These are phyloP conservation scores for Chlorencoelia australis DNA, from an alignment of 2,329 filamentous ascomycete species.

Conservation along the genomic window DNA sequence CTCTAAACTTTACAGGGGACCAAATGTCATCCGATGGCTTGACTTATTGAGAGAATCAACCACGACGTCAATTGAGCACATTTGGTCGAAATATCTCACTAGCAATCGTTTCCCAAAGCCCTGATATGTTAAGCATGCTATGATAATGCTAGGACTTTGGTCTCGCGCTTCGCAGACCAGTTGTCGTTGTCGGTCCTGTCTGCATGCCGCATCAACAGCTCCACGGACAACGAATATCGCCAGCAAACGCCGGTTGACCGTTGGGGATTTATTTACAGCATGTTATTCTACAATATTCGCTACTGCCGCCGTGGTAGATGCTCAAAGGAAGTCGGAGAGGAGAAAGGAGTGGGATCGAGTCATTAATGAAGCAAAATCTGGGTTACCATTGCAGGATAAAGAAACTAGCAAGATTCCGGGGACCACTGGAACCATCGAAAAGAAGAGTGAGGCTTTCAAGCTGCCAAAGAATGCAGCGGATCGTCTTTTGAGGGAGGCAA, in stretches of 20 bases:
- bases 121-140: constrained; percentile 24
- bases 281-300: constrained; percentile 60
- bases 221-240: constrained; percentile 41
- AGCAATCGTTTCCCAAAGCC: no score
- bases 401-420: background rate
- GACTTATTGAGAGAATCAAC: no score
- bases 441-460: no score
- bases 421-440: no score
- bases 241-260: constrained; percentile 38
- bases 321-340: constrained; percentile 45
- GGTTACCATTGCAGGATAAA: constrained; percentile 3
- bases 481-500: no score
- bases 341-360: constrained; percentile 50
- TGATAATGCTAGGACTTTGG: constrained; percentile 58
- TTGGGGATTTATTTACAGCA: constrained; percentile 50
- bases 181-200: constrained; percentile 54
- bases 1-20: background rate
- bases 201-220: constrained; percentile 36
- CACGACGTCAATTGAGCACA: background rate
- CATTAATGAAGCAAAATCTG: constrained; percentile 41
- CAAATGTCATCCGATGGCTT: no score
- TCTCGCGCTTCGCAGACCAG: constrained; percentile 54
- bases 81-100: no score
- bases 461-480: background rate
- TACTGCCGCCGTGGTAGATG: constrained; percentile 53